phyloP scores from a whole-genome alignment of 139 green algal species.

The Pycnococcus provasolii region DNA sequence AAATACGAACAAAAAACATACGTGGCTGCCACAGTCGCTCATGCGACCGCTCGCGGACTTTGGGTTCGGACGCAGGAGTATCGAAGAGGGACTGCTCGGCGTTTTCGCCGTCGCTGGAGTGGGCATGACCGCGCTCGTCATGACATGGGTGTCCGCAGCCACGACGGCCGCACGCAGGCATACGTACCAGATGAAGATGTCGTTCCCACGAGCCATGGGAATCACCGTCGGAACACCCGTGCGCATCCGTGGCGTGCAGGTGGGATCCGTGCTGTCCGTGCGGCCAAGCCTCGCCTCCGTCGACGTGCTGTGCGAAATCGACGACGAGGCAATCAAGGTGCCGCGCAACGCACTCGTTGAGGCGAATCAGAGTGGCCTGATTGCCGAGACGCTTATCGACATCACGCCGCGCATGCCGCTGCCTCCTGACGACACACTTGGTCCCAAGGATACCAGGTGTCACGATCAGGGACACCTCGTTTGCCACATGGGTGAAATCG shows the following conservation, averaged over 20 bases:
- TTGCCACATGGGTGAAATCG: conserved; percentile 71
- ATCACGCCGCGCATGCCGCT: conserved; percentile 82
- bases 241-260: conserved; percentile 56
- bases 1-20: too few species aligned
- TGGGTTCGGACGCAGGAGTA: conserved; percentile 33
- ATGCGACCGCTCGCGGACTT: conserved; percentile 37
- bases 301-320: conserved; percentile 75
- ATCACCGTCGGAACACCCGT: conserved; percentile 90
- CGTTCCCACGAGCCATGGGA: conserved; percentile 84
- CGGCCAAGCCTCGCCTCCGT: conserved; percentile 76
- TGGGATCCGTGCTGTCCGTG: conserved; percentile 79
- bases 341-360: conserved; percentile 83
- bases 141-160: conserved; percentile 32
- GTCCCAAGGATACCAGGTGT: conserved; percentile 65
- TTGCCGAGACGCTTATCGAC: conserved; percentile 89
- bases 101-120: conserved; percentile 38
- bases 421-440: conserved; percentile 46
- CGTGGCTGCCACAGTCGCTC: neutral
- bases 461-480: conserved; percentile 78
- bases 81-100: conserved; percentile 42
- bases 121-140: conserved; percentile 19
- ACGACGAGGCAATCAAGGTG: conserved; percentile 78
- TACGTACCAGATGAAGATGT: conserved; percentile 36
- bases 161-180: conserved; percentile 13
- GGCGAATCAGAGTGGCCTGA: conserved; percentile 93